Conservation (phyloP, 345 rosid species). For the Heritiera fomes region DNA sequence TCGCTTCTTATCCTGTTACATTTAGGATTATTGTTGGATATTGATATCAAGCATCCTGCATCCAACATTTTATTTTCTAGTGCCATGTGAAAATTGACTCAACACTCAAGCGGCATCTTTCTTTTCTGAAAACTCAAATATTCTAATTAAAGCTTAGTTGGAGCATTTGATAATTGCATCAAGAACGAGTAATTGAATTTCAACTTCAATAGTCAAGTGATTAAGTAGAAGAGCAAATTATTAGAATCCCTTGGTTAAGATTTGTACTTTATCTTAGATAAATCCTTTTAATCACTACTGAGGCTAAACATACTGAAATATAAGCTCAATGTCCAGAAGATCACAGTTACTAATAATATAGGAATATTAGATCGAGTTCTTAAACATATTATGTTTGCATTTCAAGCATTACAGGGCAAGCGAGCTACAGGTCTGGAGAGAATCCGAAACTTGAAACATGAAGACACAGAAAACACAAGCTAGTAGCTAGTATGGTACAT, state of each 20-base stretch:
- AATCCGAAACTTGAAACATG: not conserved
- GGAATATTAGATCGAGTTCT: too few species aligned
- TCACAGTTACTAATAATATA: too few species aligned
- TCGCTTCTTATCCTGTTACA: not conserved
- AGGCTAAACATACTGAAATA: too few species aligned
- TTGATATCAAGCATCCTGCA: not conserved
- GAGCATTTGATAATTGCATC: too few species aligned
- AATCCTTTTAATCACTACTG: too few species aligned
- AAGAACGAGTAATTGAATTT: not conserved
- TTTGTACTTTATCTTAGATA: too few species aligned
- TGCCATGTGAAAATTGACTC: not conserved
- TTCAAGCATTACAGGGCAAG: not conserved
- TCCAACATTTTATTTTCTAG: not conserved
- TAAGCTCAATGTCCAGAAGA: too few species aligned
- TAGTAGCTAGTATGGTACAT: not conserved
- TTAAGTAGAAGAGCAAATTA: too few species aligned
- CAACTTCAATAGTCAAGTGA: too few species aligned
- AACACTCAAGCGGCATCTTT: not conserved
- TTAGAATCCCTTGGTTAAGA: too few species aligned
- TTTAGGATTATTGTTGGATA: not conserved
- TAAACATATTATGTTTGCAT: not conserved
- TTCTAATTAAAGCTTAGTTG: not conserved
- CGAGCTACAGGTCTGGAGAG: not conserved
- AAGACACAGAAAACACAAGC: too few species aligned
- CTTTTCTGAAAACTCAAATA: not conserved